Conservation (phyloP, 306 rosid species). For the Trichosanthes truncata region DNA sequence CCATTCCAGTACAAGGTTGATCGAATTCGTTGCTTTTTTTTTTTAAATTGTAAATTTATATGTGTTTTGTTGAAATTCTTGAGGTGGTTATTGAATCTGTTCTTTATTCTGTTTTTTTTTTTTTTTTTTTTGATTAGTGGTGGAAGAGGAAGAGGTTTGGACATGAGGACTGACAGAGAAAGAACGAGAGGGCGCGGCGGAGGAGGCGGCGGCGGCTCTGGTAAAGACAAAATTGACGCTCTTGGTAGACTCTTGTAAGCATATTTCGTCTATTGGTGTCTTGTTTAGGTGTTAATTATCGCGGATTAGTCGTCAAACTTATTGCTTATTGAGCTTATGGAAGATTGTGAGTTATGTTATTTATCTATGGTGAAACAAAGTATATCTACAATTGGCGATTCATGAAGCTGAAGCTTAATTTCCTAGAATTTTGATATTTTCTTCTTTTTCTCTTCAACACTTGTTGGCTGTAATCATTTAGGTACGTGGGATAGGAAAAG, state of each 20-base stretch:
- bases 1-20: slow-evolving; percentile 33
- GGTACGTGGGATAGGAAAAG: neutral
- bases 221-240: slow-evolving; percentile 78
- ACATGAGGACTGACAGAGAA: slow-evolving; percentile 36
- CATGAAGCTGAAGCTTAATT: neutral
- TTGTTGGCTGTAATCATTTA: neutral
- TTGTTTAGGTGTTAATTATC: neutral
- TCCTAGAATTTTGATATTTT: neutral
- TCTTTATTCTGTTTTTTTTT: neutral
- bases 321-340: neutral
- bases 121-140: slow-evolving; percentile 21
- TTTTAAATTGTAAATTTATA: neutral
- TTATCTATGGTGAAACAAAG: neutral
- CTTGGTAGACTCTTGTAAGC: slow-evolving; percentile 95
- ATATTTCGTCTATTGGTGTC: neutral
- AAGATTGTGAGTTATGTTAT: neutral
- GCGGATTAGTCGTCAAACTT: neutral
- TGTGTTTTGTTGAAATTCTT: neutral
- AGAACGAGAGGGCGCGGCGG: slow-evolving; percentile 40
- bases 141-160: slow-evolving; percentile 40
- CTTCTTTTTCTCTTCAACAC: neutral
- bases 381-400: neutral
- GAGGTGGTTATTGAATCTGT: neutral
- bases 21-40: neutral
- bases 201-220: slow-evolving; percentile 27